Base-by-base conservation (phyloP, 306 rosid genomes). In the Biancaea sappan region DNA sequence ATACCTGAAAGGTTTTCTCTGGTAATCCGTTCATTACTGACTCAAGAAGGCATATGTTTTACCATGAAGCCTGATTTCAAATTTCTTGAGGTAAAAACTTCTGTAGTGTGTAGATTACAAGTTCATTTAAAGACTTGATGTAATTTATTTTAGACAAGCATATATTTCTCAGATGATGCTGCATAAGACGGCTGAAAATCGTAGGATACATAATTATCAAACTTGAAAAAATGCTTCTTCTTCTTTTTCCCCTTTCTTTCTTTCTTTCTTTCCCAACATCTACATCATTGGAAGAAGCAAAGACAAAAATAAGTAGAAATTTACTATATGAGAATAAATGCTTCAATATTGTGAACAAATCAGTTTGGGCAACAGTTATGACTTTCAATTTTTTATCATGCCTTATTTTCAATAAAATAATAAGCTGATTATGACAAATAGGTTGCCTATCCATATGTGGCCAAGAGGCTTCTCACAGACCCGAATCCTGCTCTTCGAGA, bases 361-460 rank as follows among this genome's bases (percentile, higher is more conserved):
- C 8, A 8, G 69, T 57, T 54, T 73, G 43, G 35, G 76, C 6
- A 28, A 62, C 24, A 59, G 57, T 63, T 56, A 70, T 56, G 74
- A 65, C 76, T 59, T 29, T 62, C n/a, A 22, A 19, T 24, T 80
- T 63, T 66, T 29, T 68, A 62, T 77, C 50, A 24, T 52, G 24
- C 69, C 51, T 74, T 80, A 52, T 68, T 77, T 47, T 71, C 65
- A 37, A 13, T 64, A 22, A 8, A 62, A 56, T 62, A 54, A 26
- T 80, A 76, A 81, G 69, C 29, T 69, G 25, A 2, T 56, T 79
- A 44, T 63, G 37, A 76, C 73, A 81, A 84, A 75, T 80, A 95
- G 99, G 99, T 95, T 72, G 99, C 99, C 56, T 95, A 92, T 85
- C 99, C 99, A 75, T 95, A 95, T 67, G 85, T 95, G 77, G 99